A percentile compares a stretch with the other conserved stretches of the same genome.
These are phyloP conservation scores for Petunia axillaris DNA, from an alignment of 257 asterid genomes.

Conservation along the genomic window DNA sequence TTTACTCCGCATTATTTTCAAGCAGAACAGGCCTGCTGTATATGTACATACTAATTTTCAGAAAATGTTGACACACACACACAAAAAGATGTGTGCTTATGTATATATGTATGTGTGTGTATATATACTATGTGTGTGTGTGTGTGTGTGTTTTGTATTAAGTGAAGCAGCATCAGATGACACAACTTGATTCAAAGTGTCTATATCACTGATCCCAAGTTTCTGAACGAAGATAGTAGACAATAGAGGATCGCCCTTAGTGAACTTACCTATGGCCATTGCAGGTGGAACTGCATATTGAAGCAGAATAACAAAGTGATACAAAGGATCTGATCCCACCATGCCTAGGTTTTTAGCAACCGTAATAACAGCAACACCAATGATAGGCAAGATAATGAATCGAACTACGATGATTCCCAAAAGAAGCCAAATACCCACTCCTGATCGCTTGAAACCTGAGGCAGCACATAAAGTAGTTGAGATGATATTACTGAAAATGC, in stretches of 20 bases:
- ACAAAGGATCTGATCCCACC: slow-evolving; percentile 36
- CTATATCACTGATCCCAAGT: too few relatives aligned
- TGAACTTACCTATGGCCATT: slow-evolving; percentile 32
- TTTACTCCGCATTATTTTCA: too few relatives aligned
- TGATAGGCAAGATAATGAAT: slow-evolving; percentile 28
- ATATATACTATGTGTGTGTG: too few relatives aligned
- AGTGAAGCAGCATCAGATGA: too few relatives aligned
- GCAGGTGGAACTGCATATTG: slow-evolving; percentile 37
- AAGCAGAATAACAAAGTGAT: slow-evolving; percentile 39
- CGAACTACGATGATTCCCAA: slow-evolving; percentile 29
- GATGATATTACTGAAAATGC: background rate
- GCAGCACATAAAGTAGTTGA: too few relatives aligned
- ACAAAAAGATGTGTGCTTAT: too few relatives aligned
- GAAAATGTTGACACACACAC: background rate
- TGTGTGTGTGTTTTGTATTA: too few relatives aligned
- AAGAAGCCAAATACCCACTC: slow-evolving; percentile 32
- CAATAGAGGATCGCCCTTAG: background rate
- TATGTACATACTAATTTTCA: too few relatives aligned
- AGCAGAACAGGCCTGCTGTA: too few relatives aligned
- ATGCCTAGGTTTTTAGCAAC: slow-evolving; percentile 27
- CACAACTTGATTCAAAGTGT: too few relatives aligned
- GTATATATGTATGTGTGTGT: too few relatives aligned
- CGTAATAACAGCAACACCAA: slow-evolving; percentile 20
- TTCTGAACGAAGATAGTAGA: too few relatives aligned
- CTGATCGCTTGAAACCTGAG: slow-evolving; percentile 39